Evolutionary conservation across 768 basidiomycete species (phyloP), one percentile per base, ranked within the genome.

Genomic region (Butyriboletus loyo): DNA sequence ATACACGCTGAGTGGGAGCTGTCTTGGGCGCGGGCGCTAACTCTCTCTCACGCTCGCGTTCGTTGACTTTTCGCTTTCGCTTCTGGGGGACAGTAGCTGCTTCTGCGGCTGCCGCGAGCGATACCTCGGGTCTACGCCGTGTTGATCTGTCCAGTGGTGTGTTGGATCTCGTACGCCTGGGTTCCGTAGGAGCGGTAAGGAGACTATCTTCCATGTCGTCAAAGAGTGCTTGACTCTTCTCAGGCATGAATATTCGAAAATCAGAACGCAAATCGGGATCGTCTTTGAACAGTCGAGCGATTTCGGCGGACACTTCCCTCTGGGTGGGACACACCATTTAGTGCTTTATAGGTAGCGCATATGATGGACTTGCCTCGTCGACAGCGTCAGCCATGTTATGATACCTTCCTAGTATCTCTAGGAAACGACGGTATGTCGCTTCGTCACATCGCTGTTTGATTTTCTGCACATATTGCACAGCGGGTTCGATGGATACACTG

Each of bases 401-500:
- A 64, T 85, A 83, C 38, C 79, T 73, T 8, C 84, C 81, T 3
- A 93, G 71, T 48, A 92, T 86, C 60, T 88, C 87, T 24, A 92
- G 70, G 63, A 92, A 92, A 58, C 84, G 81, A 49, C 82, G 80
- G 58, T 92, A 92, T 5, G 89, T 93, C 15, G 93, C 92, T 0
- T 91, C 82, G 56, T 96, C 90, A 70, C 92, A 97, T 15, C 93
- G 85, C 53, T 88, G 86, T 69, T 97, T 98, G 71, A 98, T 97
- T 73, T 93, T 93, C 72, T 95, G 93, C 30, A 99, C 93, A 60
- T 96, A 98, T 62, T 92, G 85, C 51, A 98, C 86, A 0, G 97
- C 97, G 17, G 84, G 86, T 59, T 85, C 82, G 37, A 88, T 81
- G 22, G 82, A 73, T 56, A 74, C 76, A 9, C 65, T 75, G 39